These are phyloP conservation scores for Saccharum hybrid DNA, from an alignment of 202 grass and related monocot genomes.

Conservation along the genomic window DNA sequence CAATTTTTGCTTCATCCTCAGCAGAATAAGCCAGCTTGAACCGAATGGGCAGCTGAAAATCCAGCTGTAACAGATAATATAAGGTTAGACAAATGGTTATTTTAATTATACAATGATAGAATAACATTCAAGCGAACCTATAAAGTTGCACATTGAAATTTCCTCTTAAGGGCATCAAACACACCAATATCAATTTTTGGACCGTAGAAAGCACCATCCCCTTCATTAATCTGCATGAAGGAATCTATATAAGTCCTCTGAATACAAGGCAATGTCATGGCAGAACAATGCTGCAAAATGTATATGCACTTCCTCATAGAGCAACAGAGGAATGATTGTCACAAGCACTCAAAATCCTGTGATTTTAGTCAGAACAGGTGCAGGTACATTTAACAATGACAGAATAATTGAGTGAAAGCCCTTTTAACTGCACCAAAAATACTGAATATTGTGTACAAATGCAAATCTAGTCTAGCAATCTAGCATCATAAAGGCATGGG, in stretches of 20 bases:
- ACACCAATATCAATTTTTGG: slow-evolving; percentile 99
- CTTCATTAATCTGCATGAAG: slow-evolving; percentile 84
- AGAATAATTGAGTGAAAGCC: not conserved
- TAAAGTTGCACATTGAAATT: slow-evolving; percentile 96
- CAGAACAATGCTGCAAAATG: not conserved
- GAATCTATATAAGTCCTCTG: slow-evolving; percentile 33
- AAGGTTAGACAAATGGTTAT: slow-evolving; percentile 38
- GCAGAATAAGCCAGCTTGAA: slow-evolving; percentile 94
- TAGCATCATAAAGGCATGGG: not conserved
- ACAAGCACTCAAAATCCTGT: not conserved
- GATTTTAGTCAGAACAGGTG: not conserved
- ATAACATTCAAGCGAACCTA: slow-evolving; percentile 60
- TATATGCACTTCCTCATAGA: not conserved
- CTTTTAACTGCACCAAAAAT: not conserved
- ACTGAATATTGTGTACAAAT: slow-evolving; percentile 8
- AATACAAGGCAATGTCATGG: not conserved
- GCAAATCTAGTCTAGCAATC: not conserved
- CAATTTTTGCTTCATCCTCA: slow-evolving; percentile 90
- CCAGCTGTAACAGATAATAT: slow-evolving; percentile 67
- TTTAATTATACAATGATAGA: slow-evolving; percentile 18
- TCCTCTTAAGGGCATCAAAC: slow-evolving; percentile 97
- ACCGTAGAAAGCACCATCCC: slow-evolving; percentile 98
- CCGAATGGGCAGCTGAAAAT: slow-evolving; percentile 90
- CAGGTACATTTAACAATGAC: slow-evolving; percentile 8
- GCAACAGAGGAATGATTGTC: not conserved